Percentiles rank a stretch among this genome's conserved stretches.
phyloP scores from a whole-genome alignment of 2,329 filamentous ascomycete species.

The Bipolaris bicolor region DNA sequence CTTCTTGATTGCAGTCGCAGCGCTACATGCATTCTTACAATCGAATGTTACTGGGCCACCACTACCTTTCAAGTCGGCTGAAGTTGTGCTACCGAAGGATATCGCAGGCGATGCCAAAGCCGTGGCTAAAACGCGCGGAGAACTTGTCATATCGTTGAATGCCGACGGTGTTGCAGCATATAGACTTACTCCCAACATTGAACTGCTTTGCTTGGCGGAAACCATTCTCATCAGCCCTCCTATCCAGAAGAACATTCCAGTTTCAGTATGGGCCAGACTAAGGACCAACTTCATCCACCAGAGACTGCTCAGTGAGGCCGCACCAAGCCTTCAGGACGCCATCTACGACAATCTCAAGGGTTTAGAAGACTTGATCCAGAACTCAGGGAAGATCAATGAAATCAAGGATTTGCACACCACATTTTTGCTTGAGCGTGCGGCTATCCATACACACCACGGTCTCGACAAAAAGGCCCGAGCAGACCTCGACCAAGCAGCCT shows the following conservation, averaged over 20 bases:
- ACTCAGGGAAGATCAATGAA: conserved; percentile 25
- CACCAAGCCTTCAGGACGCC: conserved; percentile 63
- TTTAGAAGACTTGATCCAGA: conserved; percentile 55
- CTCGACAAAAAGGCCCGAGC: conserved; percentile 75
- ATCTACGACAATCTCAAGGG: conserved; percentile 66
- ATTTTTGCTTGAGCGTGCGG: conserved; percentile 81
- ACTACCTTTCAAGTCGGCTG: conserved; percentile 63
- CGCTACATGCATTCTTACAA: conserved; percentile 81
- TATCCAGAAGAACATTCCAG: conserved; percentile 53
- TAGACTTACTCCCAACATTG: conserved; percentile 79
- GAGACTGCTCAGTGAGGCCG: conserved; percentile 67
- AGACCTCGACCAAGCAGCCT: conserved; percentile 71
- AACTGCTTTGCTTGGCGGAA: conserved; percentile 80
- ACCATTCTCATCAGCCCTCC: conserved; percentile 59
- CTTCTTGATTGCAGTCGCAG: conserved; percentile 68
- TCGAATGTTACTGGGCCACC: conserved; percentile 87
- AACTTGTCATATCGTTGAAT: conserved; percentile 72
- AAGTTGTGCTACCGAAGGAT: conserved; percentile 58
- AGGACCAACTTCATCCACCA: conserved; percentile 77
- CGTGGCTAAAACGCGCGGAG: conserved; percentile 52
- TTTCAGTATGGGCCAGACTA: conserved; percentile 68
- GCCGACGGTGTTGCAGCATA: conserved; percentile 89
- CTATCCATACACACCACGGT: conserved; percentile 83
- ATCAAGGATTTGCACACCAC: conserved; percentile 56
- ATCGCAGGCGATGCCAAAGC: conserved; percentile 46